Conservation (phyloP, 331 rosid genomes). For the Malus hybrid region DNA sequence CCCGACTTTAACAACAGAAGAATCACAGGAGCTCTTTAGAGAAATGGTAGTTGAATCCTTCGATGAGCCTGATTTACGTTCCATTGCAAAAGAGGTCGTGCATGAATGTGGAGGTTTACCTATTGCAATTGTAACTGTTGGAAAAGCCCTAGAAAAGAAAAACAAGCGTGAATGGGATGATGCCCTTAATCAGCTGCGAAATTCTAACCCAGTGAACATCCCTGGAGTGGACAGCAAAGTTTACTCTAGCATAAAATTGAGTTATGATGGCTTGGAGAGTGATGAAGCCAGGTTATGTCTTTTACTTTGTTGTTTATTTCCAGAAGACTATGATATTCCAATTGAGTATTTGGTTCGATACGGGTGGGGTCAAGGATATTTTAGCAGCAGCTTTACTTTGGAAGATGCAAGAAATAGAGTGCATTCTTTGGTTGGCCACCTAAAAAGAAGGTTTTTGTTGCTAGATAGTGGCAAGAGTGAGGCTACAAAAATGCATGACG, state of each 20-base stretch:
- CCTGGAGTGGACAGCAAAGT: background rate
- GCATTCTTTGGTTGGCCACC: background rate
- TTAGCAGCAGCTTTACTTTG: slow-evolving; percentile 4
- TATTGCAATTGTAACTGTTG: background rate
- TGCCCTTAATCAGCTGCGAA: slow-evolving; percentile 28
- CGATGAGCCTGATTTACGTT: background rate
- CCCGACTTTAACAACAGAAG: no score
- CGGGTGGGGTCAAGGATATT: slow-evolving; percentile 20
- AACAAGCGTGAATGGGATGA: background rate
- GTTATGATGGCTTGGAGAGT: slow-evolving; percentile 22
- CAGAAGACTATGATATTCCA: background rate
- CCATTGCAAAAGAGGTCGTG: background rate
- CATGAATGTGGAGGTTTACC: background rate
- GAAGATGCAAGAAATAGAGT: slow-evolving; percentile 27
- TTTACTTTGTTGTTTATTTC: slow-evolving; percentile 27
- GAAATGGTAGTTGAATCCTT: background rate
- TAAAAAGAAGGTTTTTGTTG: background rate
- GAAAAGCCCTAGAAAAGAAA: background rate
- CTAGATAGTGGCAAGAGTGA: fast-evolving
- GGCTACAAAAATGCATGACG: background rate
- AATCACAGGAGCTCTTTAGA: background rate
- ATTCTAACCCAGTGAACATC: background rate
- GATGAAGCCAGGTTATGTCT: slow-evolving; percentile 23
- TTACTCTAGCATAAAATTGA: background rate
- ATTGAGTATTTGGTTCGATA: slow-evolving; percentile 2